phyloP scores from a whole-genome alignment of 306 rosid species.

The Sphenostylis stenocarpa region DNA sequence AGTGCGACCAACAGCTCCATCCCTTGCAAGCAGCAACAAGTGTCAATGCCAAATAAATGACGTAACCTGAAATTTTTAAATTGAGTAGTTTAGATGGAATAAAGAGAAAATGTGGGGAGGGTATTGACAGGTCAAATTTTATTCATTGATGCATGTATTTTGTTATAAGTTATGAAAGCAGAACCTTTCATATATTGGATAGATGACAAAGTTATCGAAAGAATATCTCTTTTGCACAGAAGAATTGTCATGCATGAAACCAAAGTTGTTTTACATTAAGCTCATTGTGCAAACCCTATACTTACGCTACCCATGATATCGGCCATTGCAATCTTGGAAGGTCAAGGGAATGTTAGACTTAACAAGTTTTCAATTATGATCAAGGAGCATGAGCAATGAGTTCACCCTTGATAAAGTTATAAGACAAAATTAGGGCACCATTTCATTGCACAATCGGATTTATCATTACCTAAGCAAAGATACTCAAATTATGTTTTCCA shows the following conservation, averaged over 20 bases:
- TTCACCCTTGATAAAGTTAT: background rate
- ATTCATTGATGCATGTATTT: background rate
- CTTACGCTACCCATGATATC: background rate
- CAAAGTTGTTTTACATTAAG: background rate
- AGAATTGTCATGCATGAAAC: slow-evolving; percentile 2
- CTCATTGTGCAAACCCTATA: background rate
- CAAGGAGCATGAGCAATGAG: background rate
- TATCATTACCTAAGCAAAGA: background rate
- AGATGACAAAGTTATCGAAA: background rate
- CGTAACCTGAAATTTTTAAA: slow-evolving; percentile 67
- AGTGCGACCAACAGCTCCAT: slow-evolving; percentile 83
- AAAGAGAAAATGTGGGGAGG: slow-evolving; percentile 21
- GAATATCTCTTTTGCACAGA: background rate
- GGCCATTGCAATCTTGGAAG: background rate
- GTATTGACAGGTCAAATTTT: background rate
- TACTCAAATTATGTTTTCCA: background rate
- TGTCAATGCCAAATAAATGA: slow-evolving; percentile 62
- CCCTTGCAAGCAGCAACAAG: slow-evolving; percentile 73
- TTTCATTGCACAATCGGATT: background rate
- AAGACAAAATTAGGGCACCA: background rate
- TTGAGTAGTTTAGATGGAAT: slow-evolving; percentile 27
- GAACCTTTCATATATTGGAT: background rate
- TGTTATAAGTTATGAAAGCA: background rate
- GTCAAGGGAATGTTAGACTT: background rate
- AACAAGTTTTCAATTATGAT: background rate